Evolutionary conservation across 2,329 filamentous ascomycete genomes (phyloP).

Genomic region (Venturiaceae sp.): DNA sequence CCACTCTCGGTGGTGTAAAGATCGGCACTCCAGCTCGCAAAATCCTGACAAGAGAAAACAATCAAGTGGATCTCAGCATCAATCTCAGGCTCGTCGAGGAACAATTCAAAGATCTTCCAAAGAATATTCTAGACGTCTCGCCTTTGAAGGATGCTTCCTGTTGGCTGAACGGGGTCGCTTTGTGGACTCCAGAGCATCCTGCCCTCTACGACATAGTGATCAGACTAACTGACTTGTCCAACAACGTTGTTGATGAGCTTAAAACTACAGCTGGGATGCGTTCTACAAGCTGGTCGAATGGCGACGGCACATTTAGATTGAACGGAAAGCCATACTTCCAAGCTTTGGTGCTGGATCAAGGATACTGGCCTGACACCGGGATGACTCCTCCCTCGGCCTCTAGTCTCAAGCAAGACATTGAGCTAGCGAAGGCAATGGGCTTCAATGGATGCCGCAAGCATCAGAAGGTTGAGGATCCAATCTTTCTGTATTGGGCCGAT

Average conservation of each 20-base stretch:
- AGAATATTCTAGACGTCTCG: not conserved
- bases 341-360: slow-evolving; percentile 50
- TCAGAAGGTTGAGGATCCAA: slow-evolving; percentile 53
- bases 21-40: not conserved
- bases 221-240: slow-evolving; percentile 36
- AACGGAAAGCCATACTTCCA: slow-evolving; percentile 53
- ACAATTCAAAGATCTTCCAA: not conserved
- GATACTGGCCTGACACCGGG: slow-evolving; percentile 53
- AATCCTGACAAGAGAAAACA: not conserved
- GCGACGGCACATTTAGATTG: slow-evolving; percentile 42
- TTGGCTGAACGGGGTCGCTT: slow-evolving; percentile 35
- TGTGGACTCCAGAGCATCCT: slow-evolving; percentile 56
- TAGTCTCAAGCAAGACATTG: slow-evolving; percentile 42
- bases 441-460: slow-evolving; percentile 58
- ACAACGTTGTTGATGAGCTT: slow-evolving; percentile 43
- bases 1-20: not conserved
- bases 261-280: slow-evolving; percentile 53
- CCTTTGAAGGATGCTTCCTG: too few relatives aligned
- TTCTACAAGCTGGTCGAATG: slow-evolving; percentile 47
- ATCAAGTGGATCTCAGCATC: not conserved
- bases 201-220: slow-evolving; percentile 54
- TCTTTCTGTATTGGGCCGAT: slow-evolving; percentile 53
- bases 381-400: slow-evolving; percentile 46
- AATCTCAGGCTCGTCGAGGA: not conserved
- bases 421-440: slow-evolving; percentile 49